phyloP scores from a whole-genome alignment of 129 eudicot species.

The Ambrosia artemisiifolia region DNA sequence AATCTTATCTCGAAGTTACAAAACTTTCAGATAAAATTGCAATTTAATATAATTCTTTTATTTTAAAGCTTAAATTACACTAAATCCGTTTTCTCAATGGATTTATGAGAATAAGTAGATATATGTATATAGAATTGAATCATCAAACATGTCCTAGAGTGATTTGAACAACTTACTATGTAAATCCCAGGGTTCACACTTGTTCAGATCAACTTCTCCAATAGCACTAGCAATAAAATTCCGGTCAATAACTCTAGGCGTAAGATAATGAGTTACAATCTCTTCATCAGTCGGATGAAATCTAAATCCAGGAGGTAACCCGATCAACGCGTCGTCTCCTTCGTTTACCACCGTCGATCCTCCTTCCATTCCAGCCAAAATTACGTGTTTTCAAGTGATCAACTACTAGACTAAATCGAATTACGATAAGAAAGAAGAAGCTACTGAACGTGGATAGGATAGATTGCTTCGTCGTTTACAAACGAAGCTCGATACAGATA shows the following conservation, averaged over 20 bases:
- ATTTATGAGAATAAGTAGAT: too few species aligned
- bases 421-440: neutral
- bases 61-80: too few species aligned
- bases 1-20: too few species aligned
- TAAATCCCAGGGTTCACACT: constrained; percentile 84
- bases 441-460: neutral
- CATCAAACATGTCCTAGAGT: too few species aligned
- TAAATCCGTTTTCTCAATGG: too few species aligned
- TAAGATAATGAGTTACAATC: constrained; percentile 62
- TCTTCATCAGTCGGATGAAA: constrained; percentile 88
- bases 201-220: constrained; percentile 74
- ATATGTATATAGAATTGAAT: too few species aligned
- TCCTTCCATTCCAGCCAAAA: constrained; percentile 18
- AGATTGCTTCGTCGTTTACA: neutral
- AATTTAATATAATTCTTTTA: neutral
- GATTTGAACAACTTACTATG: constrained; percentile 47
- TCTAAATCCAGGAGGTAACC: constrained; percentile 73
- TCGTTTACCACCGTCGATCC: constrained; percentile 33
- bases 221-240: constrained; percentile 49
- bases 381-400: neutral
- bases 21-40: too few species aligned
- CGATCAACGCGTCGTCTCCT: constrained; percentile 30
- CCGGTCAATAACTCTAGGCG: constrained; percentile 40
- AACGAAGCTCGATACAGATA: neutral
- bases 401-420: neutral